Evolutionary conservation across 2,329 filamentous ascomycete species (phyloP).

Genomic region (Onygenales sp.): DNA sequence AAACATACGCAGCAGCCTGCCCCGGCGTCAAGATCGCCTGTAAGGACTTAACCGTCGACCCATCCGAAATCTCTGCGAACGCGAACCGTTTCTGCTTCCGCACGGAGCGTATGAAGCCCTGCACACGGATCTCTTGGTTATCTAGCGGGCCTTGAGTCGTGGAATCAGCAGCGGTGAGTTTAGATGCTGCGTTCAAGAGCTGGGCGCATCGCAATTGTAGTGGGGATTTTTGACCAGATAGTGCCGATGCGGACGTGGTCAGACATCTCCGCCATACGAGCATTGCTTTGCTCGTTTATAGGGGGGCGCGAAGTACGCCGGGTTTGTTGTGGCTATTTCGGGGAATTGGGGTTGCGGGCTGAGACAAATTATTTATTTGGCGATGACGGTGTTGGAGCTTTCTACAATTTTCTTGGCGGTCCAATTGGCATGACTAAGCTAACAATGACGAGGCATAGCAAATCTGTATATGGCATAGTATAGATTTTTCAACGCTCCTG

Average conservation of each 20-base stretch:
- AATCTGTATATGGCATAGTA: too few species aligned
- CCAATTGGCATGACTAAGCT: too few species aligned
- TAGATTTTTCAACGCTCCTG: too few species aligned
- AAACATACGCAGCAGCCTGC: slow-evolving; percentile 60
- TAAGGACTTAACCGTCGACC: slow-evolving; percentile 66
- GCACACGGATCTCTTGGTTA: slow-evolving; percentile 45
- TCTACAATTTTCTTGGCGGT: too few species aligned
- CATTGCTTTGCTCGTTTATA: background rate
- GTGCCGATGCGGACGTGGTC: slow-evolving; percentile 23
- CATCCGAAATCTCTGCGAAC: slow-evolving; percentile 81
- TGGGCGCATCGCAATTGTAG: slow-evolving; percentile 27
- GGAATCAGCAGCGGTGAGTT: slow-evolving; percentile 4
- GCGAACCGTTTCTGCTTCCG: slow-evolving; percentile 74
- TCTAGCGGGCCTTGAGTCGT: slow-evolving; percentile 20
- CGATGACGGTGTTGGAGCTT: too few species aligned
- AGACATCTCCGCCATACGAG: slow-evolving; percentile 29
- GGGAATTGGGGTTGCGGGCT: background rate
- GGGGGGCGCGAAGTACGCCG: background rate
- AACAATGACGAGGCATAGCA: too few species aligned
- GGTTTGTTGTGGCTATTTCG: background rate
- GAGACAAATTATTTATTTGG: too few species aligned
- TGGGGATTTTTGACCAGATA: slow-evolving; percentile 10
- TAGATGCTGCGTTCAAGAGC: slow-evolving; percentile 25
- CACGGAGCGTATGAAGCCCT: slow-evolving; percentile 75
- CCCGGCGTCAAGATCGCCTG: slow-evolving; percentile 71